phyloP scores from a whole-genome alignment of 2,329 filamentous ascomycete genomes.

The Paramyrothecium sp. region DNA sequence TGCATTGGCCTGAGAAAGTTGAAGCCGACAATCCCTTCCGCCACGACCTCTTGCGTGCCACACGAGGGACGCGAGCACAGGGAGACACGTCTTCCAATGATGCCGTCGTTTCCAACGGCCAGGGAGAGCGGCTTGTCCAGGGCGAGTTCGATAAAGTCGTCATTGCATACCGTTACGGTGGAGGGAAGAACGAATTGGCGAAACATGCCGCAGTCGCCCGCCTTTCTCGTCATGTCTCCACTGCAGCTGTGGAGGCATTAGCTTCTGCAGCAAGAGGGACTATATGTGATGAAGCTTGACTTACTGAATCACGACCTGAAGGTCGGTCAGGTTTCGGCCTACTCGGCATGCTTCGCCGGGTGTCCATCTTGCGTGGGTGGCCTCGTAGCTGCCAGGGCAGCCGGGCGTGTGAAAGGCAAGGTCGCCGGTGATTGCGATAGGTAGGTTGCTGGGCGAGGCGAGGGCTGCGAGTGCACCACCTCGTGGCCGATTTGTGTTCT shows the following conservation, averaged over 20 bases:
- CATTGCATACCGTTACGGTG: constrained; percentile 4
- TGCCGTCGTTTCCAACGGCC: constrained; percentile 42
- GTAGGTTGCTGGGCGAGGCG: constrained; percentile 20
- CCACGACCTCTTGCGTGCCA: constrained; percentile 30
- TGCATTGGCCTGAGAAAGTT: constrained; percentile 29
- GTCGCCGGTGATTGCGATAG: constrained; percentile 26
- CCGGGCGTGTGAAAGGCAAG: constrained; percentile 43
- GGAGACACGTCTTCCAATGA: constrained; percentile 48
- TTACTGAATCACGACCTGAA: constrained; percentile 45
- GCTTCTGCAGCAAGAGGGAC: background rate
- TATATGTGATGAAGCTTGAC: constrained; percentile 10
- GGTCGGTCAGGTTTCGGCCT: constrained; percentile 11
- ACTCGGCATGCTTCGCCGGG: constrained; percentile 19
- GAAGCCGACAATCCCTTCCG: constrained; percentile 50
- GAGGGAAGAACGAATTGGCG: constrained; percentile 31
- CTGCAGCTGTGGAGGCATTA: constrained; percentile 28
- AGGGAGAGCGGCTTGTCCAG: constrained; percentile 39
- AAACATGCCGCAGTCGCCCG: constrained; percentile 41
- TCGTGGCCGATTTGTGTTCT: constrained; percentile 36
- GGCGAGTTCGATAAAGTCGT: constrained; percentile 28
- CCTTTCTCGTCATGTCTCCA: constrained; percentile 40
- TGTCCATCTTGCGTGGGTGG: constrained; percentile 43
- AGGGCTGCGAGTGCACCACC: constrained; percentile 47
- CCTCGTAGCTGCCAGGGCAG: constrained; percentile 30
- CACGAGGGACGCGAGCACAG: constrained; percentile 24